Base-by-base conservation (phyloP, 768 basidiomycete genomes). In the Sporobolomyces roseus region DNA sequence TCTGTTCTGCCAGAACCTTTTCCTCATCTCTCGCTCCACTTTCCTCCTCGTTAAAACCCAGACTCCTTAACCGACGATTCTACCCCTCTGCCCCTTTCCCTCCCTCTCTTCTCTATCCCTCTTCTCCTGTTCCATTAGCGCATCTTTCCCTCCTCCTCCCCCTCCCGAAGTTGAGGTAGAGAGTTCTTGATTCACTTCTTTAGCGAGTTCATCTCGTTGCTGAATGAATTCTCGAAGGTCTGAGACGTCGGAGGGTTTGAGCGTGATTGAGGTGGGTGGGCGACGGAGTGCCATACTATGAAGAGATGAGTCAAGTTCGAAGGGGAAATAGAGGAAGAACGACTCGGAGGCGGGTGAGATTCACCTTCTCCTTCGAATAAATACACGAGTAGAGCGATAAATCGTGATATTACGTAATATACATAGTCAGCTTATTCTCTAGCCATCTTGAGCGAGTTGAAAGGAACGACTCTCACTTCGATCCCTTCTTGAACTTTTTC, bases 221-320 rank as follows among this genome's bases (percentile, higher is more conserved):
- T 21, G 9, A 55, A 69, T n/a, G 51, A 60, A 38, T 23, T 50
- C 62, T 10, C 36, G 50, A 21, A 69, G 49, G 27, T 69, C 67
- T 8, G 25, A 5, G 1, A 69, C 56, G 62, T 69, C 67, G 4
- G 56, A 49, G 7, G 67, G 56, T n/a, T 59, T 60, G 56, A 69
- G 67, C 1, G 62, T 14, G 51, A 54, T n/a, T 33, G 62, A 56
- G 14, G 67, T 69, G 0, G 67, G 67, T 0, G 67, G 67, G 25
- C 67, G 55, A 16, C 62, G 62, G 23, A 69, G 49, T 9, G 61
- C 43, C 62, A 68, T 68, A n/a, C n/a, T n/a, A n/a, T n/a, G n/a
- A n/a, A n/a, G n/a, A n/a, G n/a, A n/a, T n/a, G n/a, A n/a, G n/a
- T n/a, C n/a, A n/a, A n/a, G n/a, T n/a, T n/a, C n/a, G n/a, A n/a